Evolutionary conservation across 345 rosid genomes (phyloP).

Genomic region (Camelina sativa): DNA sequence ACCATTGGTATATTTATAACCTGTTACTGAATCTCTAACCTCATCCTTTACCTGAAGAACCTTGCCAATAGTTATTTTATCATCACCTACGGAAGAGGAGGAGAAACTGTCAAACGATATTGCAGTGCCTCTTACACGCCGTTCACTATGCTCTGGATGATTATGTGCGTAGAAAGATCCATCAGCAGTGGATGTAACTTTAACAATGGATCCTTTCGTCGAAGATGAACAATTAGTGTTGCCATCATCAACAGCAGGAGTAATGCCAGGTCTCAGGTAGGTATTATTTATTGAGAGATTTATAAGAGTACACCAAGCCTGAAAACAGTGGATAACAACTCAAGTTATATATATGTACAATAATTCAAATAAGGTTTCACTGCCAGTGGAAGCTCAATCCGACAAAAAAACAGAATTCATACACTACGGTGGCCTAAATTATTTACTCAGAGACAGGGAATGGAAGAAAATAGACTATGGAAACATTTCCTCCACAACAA

Average conservation of each 20-base stretch:
- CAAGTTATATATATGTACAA: conserved; percentile 7
- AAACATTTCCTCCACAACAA: not conserved
- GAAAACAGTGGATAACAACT: conserved; percentile 36
- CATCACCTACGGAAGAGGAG: conserved; percentile 38
- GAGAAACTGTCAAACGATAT: conserved; percentile 38
- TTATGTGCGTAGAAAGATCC: conserved; percentile 39
- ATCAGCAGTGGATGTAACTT: conserved; percentile 38
- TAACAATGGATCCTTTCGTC: conserved; percentile 43
- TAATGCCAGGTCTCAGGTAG: conserved; percentile 69
- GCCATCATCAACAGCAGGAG: conserved; percentile 48
- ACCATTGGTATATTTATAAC: conserved; percentile 34
- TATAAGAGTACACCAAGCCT: conserved; percentile 83
- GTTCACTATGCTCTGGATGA: conserved; percentile 40
- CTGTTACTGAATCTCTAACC: conserved; percentile 39
- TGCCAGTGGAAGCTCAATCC: not conserved
- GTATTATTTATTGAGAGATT: conserved; percentile 54
- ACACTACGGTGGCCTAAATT: conserved; percentile 2
- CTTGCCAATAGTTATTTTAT: conserved; percentile 40
- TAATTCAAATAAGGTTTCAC: conserved; percentile 8
- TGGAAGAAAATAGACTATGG: conserved; percentile 20
- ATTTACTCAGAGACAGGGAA: not conserved
- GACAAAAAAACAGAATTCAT: not conserved
- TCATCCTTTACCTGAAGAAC: conserved; percentile 31
- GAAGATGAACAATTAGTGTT: conserved; percentile 36
- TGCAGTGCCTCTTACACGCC: conserved; percentile 38